Base-by-base conservation (phyloP, 768 basidiomycete genomes). In the Agaricus sinodeliciosus region DNA sequence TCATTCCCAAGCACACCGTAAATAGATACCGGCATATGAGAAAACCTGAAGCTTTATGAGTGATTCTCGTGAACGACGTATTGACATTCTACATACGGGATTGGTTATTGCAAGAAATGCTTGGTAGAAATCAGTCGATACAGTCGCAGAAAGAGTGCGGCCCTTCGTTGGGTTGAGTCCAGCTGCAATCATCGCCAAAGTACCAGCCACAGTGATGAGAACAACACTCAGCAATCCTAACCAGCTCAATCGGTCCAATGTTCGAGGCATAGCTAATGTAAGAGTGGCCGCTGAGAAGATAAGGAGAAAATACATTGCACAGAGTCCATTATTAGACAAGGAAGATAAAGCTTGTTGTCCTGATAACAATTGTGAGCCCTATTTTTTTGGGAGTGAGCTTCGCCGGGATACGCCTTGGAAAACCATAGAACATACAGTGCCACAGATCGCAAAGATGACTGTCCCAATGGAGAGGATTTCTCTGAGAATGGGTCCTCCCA, bases 91-190 rank as follows among this genome's bases (percentile, higher is more conserved):
- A 50, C 71, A 48, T 62, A 78, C 78, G 15, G 78, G 78, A 53
- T 77, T 76, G 0, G 77, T 80, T 26, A 80, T 72, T 4, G 78
- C 76, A 43, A 79, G 55, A 59, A 80, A 79, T 1, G 76, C 77
- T 15, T 76, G 61, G 55, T 69, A 73, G 58, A 81, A 80, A 39
- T 53, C 70, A 6, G 69, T 69, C 3, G 69, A 55, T 8, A 72
- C 59, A 9, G 72, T 71, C 1, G 67, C 70, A 34, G 62, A 63
- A 25, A 79, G 28, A 3, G 64, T 55, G 26, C 77, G 71, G 43
- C 63, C 68, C 8, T 74, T 73, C 4, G 67, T 60, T 15, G 78
- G 77, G 57, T 76, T 74, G 22, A 60, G 53, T 6, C 76, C 76
- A 26, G 78, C 74, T 13, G 75, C 80, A 27, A 74, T 63, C 79